Evolutionary conservation across 768 basidiomycete species (phyloP), one percentile per base, ranked within the genome.

Genomic region (Clitopilus hobsonii): DNA sequence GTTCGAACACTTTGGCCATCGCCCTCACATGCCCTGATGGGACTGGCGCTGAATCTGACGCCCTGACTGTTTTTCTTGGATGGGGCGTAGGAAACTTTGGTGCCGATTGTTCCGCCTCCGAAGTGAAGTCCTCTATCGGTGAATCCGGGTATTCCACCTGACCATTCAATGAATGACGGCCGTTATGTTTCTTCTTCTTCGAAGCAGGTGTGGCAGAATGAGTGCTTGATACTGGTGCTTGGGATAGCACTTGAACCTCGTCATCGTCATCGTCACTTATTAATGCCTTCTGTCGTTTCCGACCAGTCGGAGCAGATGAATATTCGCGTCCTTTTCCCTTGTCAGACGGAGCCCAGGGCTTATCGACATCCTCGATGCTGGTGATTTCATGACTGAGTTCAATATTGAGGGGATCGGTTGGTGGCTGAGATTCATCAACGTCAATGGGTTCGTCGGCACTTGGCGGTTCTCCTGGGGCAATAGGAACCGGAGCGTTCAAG

Each of bases 1-100:
- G 41, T 45, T 62, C 59, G 27, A 58, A 22, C 7, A 20, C 27
- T 7, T 24, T 24, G 18, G 58, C 38, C 11, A 48, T 54, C 26
- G 23, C 16, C 51, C 25, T 38, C 10, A 63, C 62, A 26, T 47
- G 26, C 10, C 48, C 30, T 6, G 41, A 23, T 11, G 5, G n/a
- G 22, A 16, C 16, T 11, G 41, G n/a, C 4, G 16, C 22, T 45
- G 41, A 5, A 45, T 23, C 22, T 11, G 41, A 6, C 32, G 8
- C n/a, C 4, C n/a, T 36, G 8, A 23, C 41, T 3, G 16, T 45
- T 11, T 45, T 30, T 45, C 38, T 45, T 38, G 47, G 52, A 24
- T 18, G 8, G 10, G 41, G 41, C 41, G 41, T 10, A 11, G 41
- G 41, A 11, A 45, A 20, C n/a, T 23, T 45, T 20, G n/a, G 41